A percentile compares a stretch with the other conserved stretches of the same genome.
Conservation (phyloP, 2,329 filamentous ascomycete species). For the Shiraia bambusicola region DNA sequence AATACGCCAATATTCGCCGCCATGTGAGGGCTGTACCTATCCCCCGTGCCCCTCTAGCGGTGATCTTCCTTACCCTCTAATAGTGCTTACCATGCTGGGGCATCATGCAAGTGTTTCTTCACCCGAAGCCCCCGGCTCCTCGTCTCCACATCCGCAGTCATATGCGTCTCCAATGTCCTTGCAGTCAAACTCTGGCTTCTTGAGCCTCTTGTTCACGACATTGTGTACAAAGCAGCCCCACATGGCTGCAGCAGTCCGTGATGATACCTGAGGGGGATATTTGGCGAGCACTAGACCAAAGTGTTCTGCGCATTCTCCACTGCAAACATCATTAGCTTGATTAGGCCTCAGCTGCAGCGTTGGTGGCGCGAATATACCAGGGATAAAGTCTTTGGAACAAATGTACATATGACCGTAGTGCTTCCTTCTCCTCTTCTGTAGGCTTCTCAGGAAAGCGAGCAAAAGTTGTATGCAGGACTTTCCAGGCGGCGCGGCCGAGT, state of each 20-base stretch:
- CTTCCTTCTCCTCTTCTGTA: slow-evolving; percentile 60
- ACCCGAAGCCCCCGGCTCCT: slow-evolving; percentile 43
- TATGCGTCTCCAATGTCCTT: slow-evolving; percentile 66
- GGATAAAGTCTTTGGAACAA: slow-evolving; percentile 67
- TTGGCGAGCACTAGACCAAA: slow-evolving; percentile 62
- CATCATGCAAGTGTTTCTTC: slow-evolving; percentile 21
- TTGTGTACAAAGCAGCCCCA: slow-evolving; percentile 70
- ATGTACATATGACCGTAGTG: slow-evolving; percentile 62
- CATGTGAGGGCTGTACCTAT: slow-evolving; percentile 1
- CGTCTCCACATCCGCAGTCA: slow-evolving; percentile 63
- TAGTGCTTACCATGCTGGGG: slow-evolving; percentile 10
- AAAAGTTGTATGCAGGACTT: slow-evolving; percentile 67
- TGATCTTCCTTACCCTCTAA: slow-evolving; percentile 14
- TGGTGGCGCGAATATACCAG: slow-evolving; percentile 49
- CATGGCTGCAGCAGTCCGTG: slow-evolving; percentile 61
- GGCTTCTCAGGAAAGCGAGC: slow-evolving; percentile 66
- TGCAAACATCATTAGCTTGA: slow-evolving; percentile 36
- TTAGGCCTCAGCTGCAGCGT: slow-evolving; percentile 20
- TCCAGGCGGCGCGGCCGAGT: slow-evolving; percentile 66
- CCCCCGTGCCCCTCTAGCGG: slow-evolving; percentile 10
- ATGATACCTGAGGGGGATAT: slow-evolving; percentile 65
- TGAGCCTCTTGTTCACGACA: slow-evolving; percentile 63
- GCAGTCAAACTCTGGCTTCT: slow-evolving; percentile 64
- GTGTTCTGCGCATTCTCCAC: slow-evolving; percentile 66
- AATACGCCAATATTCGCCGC: slow-evolving; percentile 2